phyloP scores from a whole-genome alignment of 1,284 basidiomycete species.

The Marasmius sp. region DNA sequence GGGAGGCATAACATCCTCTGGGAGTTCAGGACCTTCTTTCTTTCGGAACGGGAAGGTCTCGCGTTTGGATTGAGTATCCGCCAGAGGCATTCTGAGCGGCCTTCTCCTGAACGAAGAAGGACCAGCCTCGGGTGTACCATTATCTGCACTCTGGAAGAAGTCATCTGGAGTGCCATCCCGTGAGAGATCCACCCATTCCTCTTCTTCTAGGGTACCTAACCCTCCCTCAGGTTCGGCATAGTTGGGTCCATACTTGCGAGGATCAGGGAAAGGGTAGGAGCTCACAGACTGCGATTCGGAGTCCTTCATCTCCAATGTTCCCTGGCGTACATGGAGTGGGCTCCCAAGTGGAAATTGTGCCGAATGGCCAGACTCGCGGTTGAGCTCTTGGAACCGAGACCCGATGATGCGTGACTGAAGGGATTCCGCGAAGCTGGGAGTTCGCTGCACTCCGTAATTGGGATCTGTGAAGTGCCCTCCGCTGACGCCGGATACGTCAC shows the following conservation, averaged over 20 bases:
- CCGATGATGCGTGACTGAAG: slow-evolving; percentile 63
- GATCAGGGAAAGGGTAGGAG: slow-evolving; percentile 46
- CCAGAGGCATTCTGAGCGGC: slow-evolving; percentile 29
- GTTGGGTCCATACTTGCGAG: slow-evolving; percentile 54
- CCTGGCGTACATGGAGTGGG: slow-evolving; percentile 44
- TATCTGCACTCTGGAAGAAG: slow-evolving; percentile 14
- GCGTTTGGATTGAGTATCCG: slow-evolving; percentile 40
- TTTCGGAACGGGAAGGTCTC: slow-evolving; percentile 65
- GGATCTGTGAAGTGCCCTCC: slow-evolving; percentile 56
- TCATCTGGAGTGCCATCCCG: slow-evolving; percentile 13
- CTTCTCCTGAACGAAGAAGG: slow-evolving; percentile 32
- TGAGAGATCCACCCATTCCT: slow-evolving; percentile 21
- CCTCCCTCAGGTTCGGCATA: slow-evolving; percentile 37
- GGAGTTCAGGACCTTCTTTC: slow-evolving; percentile 23
- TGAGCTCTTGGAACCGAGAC: slow-evolving; percentile 71
- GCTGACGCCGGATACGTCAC: slow-evolving; percentile 57
- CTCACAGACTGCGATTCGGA: slow-evolving; percentile 18
- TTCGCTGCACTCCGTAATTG: slow-evolving; percentile 32
- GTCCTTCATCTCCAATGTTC: slow-evolving; percentile 50
- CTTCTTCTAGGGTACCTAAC: slow-evolving; percentile 27
- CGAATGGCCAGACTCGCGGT: slow-evolving; percentile 53
- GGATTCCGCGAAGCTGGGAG: slow-evolving; percentile 49
- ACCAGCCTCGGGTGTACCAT: slow-evolving; percentile 25
- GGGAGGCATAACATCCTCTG: slow-evolving; percentile 50
- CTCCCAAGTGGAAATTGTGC: slow-evolving; percentile 66